Percentiles rank a stretch among this genome's conserved stretches.
Conservation (phyloP, 2,329 filamentous ascomycete species). For the Penicillium sp. region DNA sequence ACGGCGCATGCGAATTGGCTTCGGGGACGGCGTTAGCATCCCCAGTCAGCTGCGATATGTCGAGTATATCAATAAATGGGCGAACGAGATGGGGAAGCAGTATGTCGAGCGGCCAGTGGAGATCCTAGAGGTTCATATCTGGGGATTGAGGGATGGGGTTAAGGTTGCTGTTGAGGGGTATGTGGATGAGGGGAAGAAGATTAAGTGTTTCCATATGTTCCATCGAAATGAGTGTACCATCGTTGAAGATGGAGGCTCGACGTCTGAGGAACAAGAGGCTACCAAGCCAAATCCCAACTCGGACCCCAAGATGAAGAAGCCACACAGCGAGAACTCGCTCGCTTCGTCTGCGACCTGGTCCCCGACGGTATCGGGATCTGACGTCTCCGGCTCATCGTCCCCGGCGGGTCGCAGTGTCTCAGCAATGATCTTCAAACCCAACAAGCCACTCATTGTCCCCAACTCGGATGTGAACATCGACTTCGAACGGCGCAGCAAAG, state of each 20-base stretch:
- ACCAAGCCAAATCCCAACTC: background rate
- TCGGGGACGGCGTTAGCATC: constrained; percentile 87
- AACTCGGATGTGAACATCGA: constrained; percentile 88
- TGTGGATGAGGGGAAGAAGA: constrained; percentile 82
- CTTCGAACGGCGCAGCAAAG: constrained; percentile 80
- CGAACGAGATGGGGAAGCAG: constrained; percentile 64
- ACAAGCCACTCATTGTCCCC: constrained; percentile 64
- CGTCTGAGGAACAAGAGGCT: constrained; percentile 47
- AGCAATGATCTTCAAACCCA: constrained; percentile 74
- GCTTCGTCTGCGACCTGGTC: constrained; percentile 13
- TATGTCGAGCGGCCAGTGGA: constrained; percentile 83
- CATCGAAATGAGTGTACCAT: constrained; percentile 63
- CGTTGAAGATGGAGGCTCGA: constrained; percentile 48
- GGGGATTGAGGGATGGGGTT: constrained; percentile 83
- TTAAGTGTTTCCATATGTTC: constrained; percentile 81
- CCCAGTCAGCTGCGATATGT: constrained; percentile 88
- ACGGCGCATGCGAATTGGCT: constrained; percentile 81
- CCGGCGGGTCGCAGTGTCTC: constrained; percentile 53
- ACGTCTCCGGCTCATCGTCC: constrained; percentile 8
- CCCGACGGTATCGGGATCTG: constrained; percentile 10
- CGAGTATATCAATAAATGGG: constrained; percentile 84
- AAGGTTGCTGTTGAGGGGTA: constrained; percentile 84
- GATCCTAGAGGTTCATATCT: constrained; percentile 83
- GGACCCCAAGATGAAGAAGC: background rate
- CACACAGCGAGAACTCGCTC: background rate